Conservation (phyloP, 495 filamentous ascomycete genomes). For the Aspergillus heteromorphus region DNA sequence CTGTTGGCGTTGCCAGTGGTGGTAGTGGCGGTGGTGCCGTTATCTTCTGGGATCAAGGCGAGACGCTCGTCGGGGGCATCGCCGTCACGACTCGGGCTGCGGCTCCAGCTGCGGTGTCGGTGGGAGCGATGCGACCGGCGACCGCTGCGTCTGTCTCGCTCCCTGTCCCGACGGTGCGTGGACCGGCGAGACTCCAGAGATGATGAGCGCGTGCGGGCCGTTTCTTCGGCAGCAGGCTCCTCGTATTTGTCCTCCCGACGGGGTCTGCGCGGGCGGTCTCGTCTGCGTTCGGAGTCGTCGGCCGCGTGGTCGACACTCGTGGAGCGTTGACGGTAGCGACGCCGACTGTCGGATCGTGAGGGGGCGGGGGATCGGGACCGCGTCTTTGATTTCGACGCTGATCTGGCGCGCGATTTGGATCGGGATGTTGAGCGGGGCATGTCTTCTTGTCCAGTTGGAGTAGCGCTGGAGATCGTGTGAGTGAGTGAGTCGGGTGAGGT, state of each 20-base stretch:
- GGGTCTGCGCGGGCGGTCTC: slow-evolving; percentile 40
- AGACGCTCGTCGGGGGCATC: slow-evolving; percentile 24
- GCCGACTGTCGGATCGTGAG: slow-evolving; percentile 49
- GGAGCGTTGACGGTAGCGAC: slow-evolving; percentile 55
- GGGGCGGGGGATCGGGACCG: slow-evolving; percentile 32
- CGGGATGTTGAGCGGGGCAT: slow-evolving; percentile 27
- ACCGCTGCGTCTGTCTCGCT: slow-evolving; percentile 37
- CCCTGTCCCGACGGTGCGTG: slow-evolving; percentile 43
- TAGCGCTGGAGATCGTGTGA: slow-evolving; percentile 14
- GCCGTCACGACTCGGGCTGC: slow-evolving; percentile 24
- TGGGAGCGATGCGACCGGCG: slow-evolving; percentile 42
- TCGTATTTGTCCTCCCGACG: slow-evolving; percentile 47
- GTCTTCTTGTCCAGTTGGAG: slow-evolving; percentile 21
- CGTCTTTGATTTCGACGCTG: slow-evolving; percentile 29
- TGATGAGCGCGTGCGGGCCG: slow-evolving; percentile 45
- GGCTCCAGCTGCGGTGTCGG: slow-evolving; percentile 40
- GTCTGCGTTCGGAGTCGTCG: slow-evolving; percentile 42
- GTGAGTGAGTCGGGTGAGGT: neutral
- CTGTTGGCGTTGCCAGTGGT: no score
- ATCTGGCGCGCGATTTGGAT: slow-evolving; percentile 28
- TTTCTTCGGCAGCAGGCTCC: slow-evolving; percentile 35
- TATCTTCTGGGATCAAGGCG: slow-evolving; percentile 16
- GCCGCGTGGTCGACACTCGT: slow-evolving; percentile 41
- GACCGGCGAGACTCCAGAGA: slow-evolving; percentile 50
- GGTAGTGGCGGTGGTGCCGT: no score